These are phyloP conservation scores for Casaregolazyma lundiana DNA, from an alignment of 1,139 yeast genomes.

Conservation along the genomic window DNA sequence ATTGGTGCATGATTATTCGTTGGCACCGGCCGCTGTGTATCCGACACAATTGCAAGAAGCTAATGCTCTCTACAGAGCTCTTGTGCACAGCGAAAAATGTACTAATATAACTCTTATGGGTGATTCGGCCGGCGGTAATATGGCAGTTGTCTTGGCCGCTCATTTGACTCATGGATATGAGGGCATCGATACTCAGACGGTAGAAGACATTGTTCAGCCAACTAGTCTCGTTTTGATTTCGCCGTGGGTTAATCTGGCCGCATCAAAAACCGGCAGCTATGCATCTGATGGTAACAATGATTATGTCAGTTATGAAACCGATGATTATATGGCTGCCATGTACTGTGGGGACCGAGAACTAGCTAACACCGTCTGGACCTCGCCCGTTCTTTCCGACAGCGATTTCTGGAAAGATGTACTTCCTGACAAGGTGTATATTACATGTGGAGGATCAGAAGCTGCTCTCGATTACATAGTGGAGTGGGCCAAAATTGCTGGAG, in stretches of 20 bases:
- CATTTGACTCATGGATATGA: slow-evolving; percentile 30
- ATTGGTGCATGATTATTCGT: slow-evolving; percentile 39
- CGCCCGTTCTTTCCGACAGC: slow-evolving; percentile 2
- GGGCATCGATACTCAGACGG: slow-evolving; percentile 28
- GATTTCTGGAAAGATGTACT: slow-evolving; percentile 9
- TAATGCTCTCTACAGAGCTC: slow-evolving; percentile 31
- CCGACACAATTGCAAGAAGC: slow-evolving; percentile 42
- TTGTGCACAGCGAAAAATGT: slow-evolving; percentile 33
- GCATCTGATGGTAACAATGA: slow-evolving; percentile 2
- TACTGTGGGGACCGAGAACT: slow-evolving; percentile 1
- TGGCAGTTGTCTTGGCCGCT: slow-evolving; percentile 36
- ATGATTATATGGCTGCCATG: slow-evolving; percentile 6
- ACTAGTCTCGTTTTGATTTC: slow-evolving; percentile 35
- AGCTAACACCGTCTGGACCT: slow-evolving; percentile 1
- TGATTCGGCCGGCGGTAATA: slow-evolving; percentile 46
- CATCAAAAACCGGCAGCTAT: slow-evolving; percentile 9
- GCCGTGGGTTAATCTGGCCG: slow-evolving; percentile 42
- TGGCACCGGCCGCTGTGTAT: slow-evolving; percentile 33
- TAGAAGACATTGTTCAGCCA: slow-evolving; percentile 3
- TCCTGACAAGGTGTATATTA: slow-evolving; percentile 2
- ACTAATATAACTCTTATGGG: slow-evolving; percentile 38
- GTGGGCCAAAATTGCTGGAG: slow-evolving; percentile 20
- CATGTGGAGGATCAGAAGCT: slow-evolving; percentile 7
- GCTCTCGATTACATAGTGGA: slow-evolving; percentile 4
- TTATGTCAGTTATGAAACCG: slow-evolving; percentile 8